Conservation (phyloP, 75 land plant species). For the Gnetum montanum region DNA sequence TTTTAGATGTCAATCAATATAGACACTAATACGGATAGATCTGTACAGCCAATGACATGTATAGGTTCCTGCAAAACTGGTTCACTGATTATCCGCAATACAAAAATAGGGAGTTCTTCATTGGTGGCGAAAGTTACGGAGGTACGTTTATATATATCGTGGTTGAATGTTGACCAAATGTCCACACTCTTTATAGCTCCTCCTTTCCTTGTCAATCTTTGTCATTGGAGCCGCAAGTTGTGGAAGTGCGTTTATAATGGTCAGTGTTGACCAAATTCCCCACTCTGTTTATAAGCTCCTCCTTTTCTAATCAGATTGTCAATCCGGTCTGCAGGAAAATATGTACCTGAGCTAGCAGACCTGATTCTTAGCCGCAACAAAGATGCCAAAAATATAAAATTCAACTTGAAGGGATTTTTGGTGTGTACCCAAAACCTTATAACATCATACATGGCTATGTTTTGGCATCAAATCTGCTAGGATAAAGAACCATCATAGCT, state of each 20-base stretch:
- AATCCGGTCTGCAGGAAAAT: slow-evolving; percentile 59
- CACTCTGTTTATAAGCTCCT: background rate
- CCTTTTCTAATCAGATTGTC: no score
- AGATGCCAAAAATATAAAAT: slow-evolving; percentile 16
- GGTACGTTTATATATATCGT: slow-evolving; percentile 27
- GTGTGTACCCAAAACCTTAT: no score
- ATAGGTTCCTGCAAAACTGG: slow-evolving; percentile 54
- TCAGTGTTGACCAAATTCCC: background rate
- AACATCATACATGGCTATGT: no score
- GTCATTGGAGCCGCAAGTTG: background rate
- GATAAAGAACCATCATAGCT: no score
- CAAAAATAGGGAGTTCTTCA: slow-evolving; percentile 35
- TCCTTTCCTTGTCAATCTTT: background rate
- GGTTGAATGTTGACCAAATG: background rate
- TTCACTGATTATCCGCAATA: slow-evolving; percentile 63
- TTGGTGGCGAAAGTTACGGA: slow-evolving; percentile 84
- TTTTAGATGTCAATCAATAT: no score
- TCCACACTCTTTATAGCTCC: background rate
- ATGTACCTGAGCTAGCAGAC: slow-evolving; percentile 55
- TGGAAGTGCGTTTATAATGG: background rate
- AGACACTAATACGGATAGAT: no score
- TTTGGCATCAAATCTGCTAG: no score
- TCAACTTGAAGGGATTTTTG: slow-evolving; percentile 58
- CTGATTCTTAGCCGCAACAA: slow-evolving; percentile 40
- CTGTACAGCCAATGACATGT: slow-evolving; percentile 44